Conservation (phyloP, 768 basidiomycete genomes). For the Panellus pusillus region DNA sequence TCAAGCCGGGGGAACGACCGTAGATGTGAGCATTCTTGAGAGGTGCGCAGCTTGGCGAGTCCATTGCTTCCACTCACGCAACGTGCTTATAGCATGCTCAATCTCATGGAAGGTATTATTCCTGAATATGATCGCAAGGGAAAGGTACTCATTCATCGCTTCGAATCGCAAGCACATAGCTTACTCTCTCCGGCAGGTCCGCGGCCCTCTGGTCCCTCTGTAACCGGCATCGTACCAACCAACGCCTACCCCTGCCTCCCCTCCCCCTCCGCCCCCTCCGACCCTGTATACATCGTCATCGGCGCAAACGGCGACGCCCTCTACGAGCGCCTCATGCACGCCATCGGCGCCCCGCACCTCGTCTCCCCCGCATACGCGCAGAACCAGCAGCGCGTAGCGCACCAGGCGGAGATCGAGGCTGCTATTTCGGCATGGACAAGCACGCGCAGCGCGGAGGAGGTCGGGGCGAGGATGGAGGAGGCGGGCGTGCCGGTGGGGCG, state of each 20-base stretch:
- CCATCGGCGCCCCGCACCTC: constrained; percentile 60
- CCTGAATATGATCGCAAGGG: constrained; percentile 74
- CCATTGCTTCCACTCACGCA: background rate
- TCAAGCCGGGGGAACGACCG: constrained; percentile 44
- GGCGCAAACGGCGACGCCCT: constrained; percentile 73
- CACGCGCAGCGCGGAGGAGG: constrained; percentile 50
- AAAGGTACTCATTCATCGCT: constrained; percentile 39
- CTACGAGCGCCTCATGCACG: constrained; percentile 65
- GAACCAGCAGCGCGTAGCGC: constrained; percentile 62
- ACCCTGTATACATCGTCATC: constrained; percentile 62
- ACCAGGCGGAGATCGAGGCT: constrained; percentile 63
- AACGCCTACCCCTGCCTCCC: constrained; percentile 72
- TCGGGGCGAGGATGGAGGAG: constrained; percentile 45
- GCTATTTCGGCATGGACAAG: constrained; percentile 65
- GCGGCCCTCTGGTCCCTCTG: constrained; percentile 71
- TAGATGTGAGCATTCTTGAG: constrained; percentile 78
- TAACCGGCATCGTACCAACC: constrained; percentile 75
- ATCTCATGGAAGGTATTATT: constrained; percentile 75
- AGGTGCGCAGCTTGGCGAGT: constrained; percentile 42
- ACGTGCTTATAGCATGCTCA: constrained; percentile 56
- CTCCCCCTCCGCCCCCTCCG: constrained; percentile 38
- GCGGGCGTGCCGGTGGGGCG: constrained; percentile 66
- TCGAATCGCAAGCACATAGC: background rate
- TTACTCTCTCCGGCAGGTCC: constrained; percentile 41
- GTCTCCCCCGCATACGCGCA: constrained; percentile 51